phyloP scores from a whole-genome alignment of 805 yeast species.

The Teunomyces funiuensis region DNA sequence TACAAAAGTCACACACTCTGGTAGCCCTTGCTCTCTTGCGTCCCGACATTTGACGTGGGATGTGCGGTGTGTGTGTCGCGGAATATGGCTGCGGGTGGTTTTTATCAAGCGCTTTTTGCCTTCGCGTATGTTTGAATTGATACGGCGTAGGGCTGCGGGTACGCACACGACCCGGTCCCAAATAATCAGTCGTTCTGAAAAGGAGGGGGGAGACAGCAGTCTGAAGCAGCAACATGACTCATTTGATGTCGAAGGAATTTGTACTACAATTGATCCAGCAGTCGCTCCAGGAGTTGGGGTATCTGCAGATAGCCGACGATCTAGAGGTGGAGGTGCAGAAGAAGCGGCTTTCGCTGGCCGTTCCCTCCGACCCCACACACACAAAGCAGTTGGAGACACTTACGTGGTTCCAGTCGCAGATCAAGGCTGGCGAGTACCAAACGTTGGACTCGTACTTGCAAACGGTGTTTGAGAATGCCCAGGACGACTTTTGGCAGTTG shows the following conservation, averaged over 20 bases:
- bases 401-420: constrained; percentile 18
- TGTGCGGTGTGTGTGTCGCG: not conserved
- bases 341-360: constrained; percentile 3
- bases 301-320: constrained; percentile 22
- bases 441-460: constrained; percentile 15
- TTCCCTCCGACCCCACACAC: constrained; percentile 4
- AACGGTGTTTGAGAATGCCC: constrained; percentile 1
- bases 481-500: constrained; percentile 6
- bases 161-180: constrained; percentile 7
- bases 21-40: constrained; percentile 32
- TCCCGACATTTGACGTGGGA: constrained; percentile 1
- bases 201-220: not conserved
- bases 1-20: constrained; percentile 52
- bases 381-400: constrained; percentile 9
- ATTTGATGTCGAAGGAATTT: constrained; percentile 17
- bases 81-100: not conserved
- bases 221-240: not conserved
- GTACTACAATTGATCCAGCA: constrained; percentile 30
- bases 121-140: not conserved
- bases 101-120: not conserved
- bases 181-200: too few species aligned
- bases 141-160: not conserved
- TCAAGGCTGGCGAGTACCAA: constrained; percentile 16
- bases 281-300: constrained; percentile 32
- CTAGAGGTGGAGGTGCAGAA: constrained; percentile 14